These are phyloP conservation scores for Aquanectria penicillioides DNA, from an alignment of 2,329 filamentous ascomycete species.

Conservation along the genomic window DNA sequence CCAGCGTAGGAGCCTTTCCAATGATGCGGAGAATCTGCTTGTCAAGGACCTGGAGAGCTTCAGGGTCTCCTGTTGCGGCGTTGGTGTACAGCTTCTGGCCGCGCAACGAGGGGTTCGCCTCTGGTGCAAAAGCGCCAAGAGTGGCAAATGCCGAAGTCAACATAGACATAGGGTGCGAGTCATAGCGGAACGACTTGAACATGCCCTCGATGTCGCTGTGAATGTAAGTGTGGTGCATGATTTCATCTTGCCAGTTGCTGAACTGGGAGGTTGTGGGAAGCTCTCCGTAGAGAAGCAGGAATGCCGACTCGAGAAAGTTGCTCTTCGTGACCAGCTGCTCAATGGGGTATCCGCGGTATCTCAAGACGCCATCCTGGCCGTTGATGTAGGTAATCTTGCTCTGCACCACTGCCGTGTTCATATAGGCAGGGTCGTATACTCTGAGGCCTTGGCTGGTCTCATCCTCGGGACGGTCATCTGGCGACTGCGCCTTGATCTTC, in stretches of 20 bases:
- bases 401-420: constrained; percentile 62
- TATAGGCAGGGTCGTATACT: constrained; percentile 62
- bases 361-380: constrained; percentile 60
- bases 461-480: constrained; percentile 53
- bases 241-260: constrained; percentile 55
- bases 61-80: constrained; percentile 52
- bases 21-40: constrained; percentile 64
- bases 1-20: constrained; percentile 61
- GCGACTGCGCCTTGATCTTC: constrained; percentile 54
- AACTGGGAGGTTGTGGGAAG: constrained; percentile 56
- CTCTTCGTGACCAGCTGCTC: constrained; percentile 60
- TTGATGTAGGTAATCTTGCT: constrained; percentile 64
- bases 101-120: constrained; percentile 60
- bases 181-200: constrained; percentile 62
- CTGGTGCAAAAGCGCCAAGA: constrained; percentile 59
- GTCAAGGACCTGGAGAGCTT: constrained; percentile 56
- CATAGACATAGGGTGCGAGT: constrained; percentile 64
- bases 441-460: constrained; percentile 60
- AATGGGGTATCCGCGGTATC: constrained; percentile 63
- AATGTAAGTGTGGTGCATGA: constrained; percentile 62
- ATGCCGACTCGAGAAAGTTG: constrained; percentile 60
- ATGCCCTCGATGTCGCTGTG: constrained; percentile 60
- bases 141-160: constrained; percentile 60
- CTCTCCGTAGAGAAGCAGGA: constrained; percentile 62
- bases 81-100: constrained; percentile 62